Evolutionary conservation across 2,329 filamentous ascomycete species (phyloP), one percentile per base, ranked within the genome.

Genomic region (Neopestalotiopsis rosae): DNA sequence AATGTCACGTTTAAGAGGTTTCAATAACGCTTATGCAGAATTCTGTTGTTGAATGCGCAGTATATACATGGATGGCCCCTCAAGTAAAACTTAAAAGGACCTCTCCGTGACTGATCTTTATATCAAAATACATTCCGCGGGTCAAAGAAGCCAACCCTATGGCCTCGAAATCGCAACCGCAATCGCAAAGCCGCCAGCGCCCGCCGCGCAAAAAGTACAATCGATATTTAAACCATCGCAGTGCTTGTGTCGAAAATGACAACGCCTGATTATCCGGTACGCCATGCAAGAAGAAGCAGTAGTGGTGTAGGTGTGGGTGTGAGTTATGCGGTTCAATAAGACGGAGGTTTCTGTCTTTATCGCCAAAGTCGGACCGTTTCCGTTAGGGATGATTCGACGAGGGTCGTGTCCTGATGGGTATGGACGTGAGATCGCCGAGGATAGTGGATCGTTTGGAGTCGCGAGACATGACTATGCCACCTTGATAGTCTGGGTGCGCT

Each of bases 401-500:
- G 61, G 5, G 42, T 12, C 34, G 61, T 30, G 12, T 24, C n/a
- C 7, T 14, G 61, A 49, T 57, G 17, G 24, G 66, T 28, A 58
- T 42, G 10, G n/a, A 20, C 40, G 24, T 20, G 30, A 66, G 69
- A 66, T 57, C 67, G 7, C 58, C 20, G 30, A 32, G 5, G 58
- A 13, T n/a, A 10, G 34, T 38, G 34, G 34, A 38, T 38, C 34
- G 10, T 38, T 38, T 38, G 24, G 6, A 45, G n/a, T 14, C 6
- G 34, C 34, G 34, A 10, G 10, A 38, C 10, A 38, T 4, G 1
- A 42, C 82, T 88, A 97, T 80, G 97, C 91, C 71, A 95, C 95
- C 83, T 93, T 95, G 84, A 98, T 96, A 76, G 97, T 94, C 72
- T 95, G 92, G 61, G 96, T 99, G 78, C 95, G 89, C 87, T 99